phyloP scores from a whole-genome alignment of 805 yeast genomes.

The Zygoascus flipseniorum region DNA sequence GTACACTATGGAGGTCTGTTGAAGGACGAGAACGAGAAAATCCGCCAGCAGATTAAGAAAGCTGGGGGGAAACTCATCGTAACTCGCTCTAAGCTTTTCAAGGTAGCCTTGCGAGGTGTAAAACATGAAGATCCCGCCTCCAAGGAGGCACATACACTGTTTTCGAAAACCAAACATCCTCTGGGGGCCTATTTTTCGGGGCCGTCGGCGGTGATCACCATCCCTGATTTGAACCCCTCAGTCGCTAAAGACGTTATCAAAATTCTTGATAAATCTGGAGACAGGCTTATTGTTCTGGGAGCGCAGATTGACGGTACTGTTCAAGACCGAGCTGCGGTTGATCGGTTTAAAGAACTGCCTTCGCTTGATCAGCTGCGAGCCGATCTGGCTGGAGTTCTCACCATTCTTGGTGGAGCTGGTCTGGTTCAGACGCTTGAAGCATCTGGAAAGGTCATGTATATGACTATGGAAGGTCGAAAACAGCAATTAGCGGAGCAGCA shows the following conservation, averaged over 20 bases:
- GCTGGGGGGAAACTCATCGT: constrained; percentile 66
- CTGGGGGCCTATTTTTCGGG: constrained; percentile 64
- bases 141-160: constrained; percentile 37
- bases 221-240: constrained; percentile 63
- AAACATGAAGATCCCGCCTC: constrained; percentile 68
- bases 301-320: constrained; percentile 66
- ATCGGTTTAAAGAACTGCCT: constrained; percentile 66
- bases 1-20: constrained; percentile 78
- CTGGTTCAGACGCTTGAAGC: constrained; percentile 72
- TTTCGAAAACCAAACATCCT: constrained; percentile 44
- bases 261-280: constrained; percentile 53
- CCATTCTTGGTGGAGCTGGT: constrained; percentile 84
- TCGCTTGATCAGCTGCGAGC: constrained; percentile 62
- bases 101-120: constrained; percentile 67
- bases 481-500: constrained; percentile 31
- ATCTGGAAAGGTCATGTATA: constrained; percentile 56
- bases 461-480: constrained; percentile 62
- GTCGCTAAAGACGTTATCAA: constrained; percentile 55
- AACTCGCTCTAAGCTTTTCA: constrained; percentile 60
- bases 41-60: constrained; percentile 52
- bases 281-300: constrained; percentile 73
- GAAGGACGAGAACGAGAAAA: constrained; percentile 55
- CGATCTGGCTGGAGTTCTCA: constrained; percentile 74
- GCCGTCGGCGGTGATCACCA: constrained; percentile 73
- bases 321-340: constrained; percentile 44